Base-by-base conservation (phyloP, 176 grass and related monocot species). In the Themeda triandra region DNA sequence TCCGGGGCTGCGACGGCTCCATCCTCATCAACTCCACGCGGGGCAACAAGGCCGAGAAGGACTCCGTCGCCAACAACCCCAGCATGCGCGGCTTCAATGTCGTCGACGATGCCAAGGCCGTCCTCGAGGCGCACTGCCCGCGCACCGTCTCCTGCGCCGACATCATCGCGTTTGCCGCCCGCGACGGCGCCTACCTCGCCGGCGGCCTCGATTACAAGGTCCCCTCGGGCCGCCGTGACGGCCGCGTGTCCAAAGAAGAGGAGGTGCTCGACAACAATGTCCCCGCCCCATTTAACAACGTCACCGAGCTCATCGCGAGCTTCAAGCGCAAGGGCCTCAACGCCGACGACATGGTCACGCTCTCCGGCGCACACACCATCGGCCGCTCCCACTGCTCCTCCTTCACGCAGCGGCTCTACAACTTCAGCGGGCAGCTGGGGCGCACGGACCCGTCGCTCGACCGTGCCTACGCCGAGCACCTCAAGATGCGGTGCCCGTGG, bases 1-100 rank as follows among this genome's bases (percentile, higher is more conserved):
- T 98, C 14, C 88, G 92, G 88, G 94, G 94, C 13, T 97, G 94
- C 80, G 94, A 94, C 83, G 94, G 86, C 29, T 97, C 94, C 10
- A 30, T 93, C 24, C 73, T 93, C 35, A 93, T 37, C 36, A 37
- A n/a, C n/a, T n/a, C n/a, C n/a, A n/a, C n/a, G n/a, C n/a, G n/a
- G n/a, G n/a, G n/a, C n/a, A n/a, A n/a, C 36, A 37, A 37, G 36
- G 36, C 36, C 36, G 36, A 37, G 36, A 37, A 37, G 36, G 36
- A 37, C 5, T 37, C 36, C 5, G 36, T 37, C 36, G 36, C 36
- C 36, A 93, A 93, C 78, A 92, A 84, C 15, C 85, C 85, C 3
- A 93, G 91, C 85, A 30, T 93, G 76, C 81, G 78, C 2, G 88
- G 91, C 15, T 90, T 85, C 73, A 73, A 85, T 8, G 82, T 93